phyloP scores from a whole-genome alignment of 352 stramenopile genomes.

The Globisporangium barbulae region DNA sequence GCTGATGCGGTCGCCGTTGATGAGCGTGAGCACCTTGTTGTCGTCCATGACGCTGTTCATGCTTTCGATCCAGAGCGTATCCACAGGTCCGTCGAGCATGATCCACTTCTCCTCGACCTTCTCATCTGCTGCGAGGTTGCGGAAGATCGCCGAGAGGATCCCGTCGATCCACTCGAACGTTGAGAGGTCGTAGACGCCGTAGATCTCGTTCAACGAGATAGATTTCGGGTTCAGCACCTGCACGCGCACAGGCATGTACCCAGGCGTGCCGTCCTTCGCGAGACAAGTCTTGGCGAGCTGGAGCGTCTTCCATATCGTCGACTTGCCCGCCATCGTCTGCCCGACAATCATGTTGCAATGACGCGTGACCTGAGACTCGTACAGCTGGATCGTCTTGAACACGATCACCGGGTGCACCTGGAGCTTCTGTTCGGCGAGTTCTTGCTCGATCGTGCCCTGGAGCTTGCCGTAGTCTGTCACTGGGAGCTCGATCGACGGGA shows the following conservation, averaged over 20 bases:
- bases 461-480: constrained; percentile 91
- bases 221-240: constrained; percentile 89
- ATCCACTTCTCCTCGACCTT: constrained; percentile 87
- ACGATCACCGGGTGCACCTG: constrained; percentile 90
- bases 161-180: constrained; percentile 88
- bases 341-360: constrained; percentile 95
- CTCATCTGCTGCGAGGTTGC: constrained; percentile 70
- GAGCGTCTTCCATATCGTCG: constrained; percentile 84
- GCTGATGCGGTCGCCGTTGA: constrained; percentile 85
- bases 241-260: constrained; percentile 82
- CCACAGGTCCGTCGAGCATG: constrained; percentile 84
- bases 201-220: constrained; percentile 89
- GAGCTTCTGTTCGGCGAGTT: constrained; percentile 80
- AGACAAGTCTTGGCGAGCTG: constrained; percentile 71
- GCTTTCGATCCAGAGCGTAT: constrained; percentile 89
- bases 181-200: constrained; percentile 86
- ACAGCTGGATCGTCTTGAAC: constrained; percentile 95
- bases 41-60: constrained; percentile 91
- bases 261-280: constrained; percentile 62
- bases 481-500: constrained; percentile 84
- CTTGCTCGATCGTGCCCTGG: constrained; percentile 85
- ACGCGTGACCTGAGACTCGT: constrained; percentile 93
- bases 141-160: constrained; percentile 81
- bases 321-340: constrained; percentile 89
- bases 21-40: constrained; percentile 85